phyloP scores from a whole-genome alignment of 2,329 filamentous ascomycete genomes.

The Xylariales sp. region DNA sequence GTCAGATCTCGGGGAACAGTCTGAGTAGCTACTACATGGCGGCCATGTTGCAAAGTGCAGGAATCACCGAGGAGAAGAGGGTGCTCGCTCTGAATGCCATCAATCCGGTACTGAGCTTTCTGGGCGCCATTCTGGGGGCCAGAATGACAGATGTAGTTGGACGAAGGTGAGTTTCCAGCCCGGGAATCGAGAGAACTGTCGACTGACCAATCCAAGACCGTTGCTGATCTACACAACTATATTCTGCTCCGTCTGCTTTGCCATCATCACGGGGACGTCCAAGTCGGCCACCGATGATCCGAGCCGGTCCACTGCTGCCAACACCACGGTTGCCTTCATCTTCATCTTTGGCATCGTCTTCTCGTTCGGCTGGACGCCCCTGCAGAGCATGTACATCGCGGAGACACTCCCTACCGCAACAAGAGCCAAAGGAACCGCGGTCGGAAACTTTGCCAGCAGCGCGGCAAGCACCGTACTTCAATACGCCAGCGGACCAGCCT shows the following conservation, averaged over 20 bases:
- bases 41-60: constrained; percentile 43
- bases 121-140: constrained; percentile 48
- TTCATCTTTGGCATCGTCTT: constrained; percentile 49
- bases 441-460: constrained; percentile 37
- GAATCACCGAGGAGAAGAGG: constrained; percentile 43
- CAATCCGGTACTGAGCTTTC: constrained; percentile 48
- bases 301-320: constrained; percentile 31
- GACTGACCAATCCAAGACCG: constrained; percentile 31
- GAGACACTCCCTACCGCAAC: constrained; percentile 41
- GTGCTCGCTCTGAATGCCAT: constrained; percentile 47
- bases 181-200: neutral
- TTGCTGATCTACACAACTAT: constrained; percentile 43
- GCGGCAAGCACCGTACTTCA: constrained; percentile 35
- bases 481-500: constrained; percentile 39
- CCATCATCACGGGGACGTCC: constrained; percentile 43
- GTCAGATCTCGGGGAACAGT: constrained; percentile 47
- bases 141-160: constrained; percentile 51
- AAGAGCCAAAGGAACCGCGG: constrained; percentile 39
- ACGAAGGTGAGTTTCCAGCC: constrained; percentile 25
- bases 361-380: constrained; percentile 46
- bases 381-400: constrained; percentile 45
- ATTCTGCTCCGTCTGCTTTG: constrained; percentile 42
- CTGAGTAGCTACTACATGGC: constrained; percentile 52
- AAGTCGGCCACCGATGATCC: constrained; percentile 35
- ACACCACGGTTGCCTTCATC: constrained; percentile 45